phyloP scores from a whole-genome alignment of 2,329 filamentous ascomycete genomes.

The Alternaria arborescens region DNA sequence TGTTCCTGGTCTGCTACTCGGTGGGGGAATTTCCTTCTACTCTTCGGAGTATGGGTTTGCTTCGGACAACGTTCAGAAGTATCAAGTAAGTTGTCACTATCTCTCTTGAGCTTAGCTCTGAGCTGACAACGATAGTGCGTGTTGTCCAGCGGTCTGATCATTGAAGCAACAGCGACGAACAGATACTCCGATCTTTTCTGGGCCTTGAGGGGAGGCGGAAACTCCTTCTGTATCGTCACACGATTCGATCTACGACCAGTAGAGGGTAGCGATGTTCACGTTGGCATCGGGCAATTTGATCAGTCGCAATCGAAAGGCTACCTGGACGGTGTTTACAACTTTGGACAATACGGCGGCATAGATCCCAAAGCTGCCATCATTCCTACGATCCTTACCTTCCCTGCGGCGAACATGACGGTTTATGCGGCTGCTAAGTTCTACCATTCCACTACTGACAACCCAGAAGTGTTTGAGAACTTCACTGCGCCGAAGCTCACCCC shows the following conservation, averaged over 20 bases:
- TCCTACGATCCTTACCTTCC: slow-evolving; percentile 28
- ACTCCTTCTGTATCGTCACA: slow-evolving; percentile 36
- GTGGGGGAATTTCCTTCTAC: slow-evolving; percentile 35
- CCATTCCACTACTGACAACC: slow-evolving; percentile 25
- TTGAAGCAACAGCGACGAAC: slow-evolving; percentile 29
- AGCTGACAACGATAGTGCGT: slow-evolving; percentile 28
- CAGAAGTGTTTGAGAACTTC: slow-evolving; percentile 30
- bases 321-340: slow-evolving; percentile 33
- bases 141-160: slow-evolving; percentile 33
- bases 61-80: slow-evolving; percentile 35
- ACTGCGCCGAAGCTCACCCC: slow-evolving; percentile 27
- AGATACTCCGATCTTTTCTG: slow-evolving; percentile 44
- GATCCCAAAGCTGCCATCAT: slow-evolving; percentile 33
- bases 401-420: slow-evolving; percentile 19
- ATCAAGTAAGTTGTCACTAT: slow-evolving; percentile 12
- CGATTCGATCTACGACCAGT: slow-evolving; percentile 24
- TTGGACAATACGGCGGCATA: slow-evolving; percentile 25
- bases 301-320: slow-evolving; percentile 23
- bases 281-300: slow-evolving; percentile 26
- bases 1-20: slow-evolving; percentile 41
- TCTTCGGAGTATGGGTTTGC: slow-evolving; percentile 29
- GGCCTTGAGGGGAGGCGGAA: slow-evolving; percentile 41
- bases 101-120: not conserved
- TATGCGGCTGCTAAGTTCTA: slow-evolving; percentile 32
- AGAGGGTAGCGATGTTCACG: slow-evolving; percentile 18